Percentiles rank a stretch among this genome's conserved stretches.
Conservation (phyloP, 169 alveolate genomes). For the Babesia bovis region DNA sequence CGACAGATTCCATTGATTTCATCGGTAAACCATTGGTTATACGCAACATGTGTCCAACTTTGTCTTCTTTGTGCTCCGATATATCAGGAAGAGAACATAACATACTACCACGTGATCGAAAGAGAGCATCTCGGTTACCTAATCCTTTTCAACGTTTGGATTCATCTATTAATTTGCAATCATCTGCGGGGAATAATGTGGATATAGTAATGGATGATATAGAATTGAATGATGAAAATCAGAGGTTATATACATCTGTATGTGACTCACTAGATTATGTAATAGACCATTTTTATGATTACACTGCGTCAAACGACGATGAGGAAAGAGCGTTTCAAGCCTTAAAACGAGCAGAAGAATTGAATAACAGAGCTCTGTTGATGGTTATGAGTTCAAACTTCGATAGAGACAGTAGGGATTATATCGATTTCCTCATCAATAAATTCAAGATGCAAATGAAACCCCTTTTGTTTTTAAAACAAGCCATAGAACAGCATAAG, state of each 20-base stretch:
- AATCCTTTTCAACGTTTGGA: constrained; percentile 7
- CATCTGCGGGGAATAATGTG: neutral
- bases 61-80: constrained; percentile 1
- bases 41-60: neutral
- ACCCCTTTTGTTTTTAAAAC: constrained; percentile 31
- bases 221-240: neutral
- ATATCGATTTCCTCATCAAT: constrained; percentile 3
- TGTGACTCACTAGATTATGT: constrained; percentile 1
- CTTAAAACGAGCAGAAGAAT: constrained; percentile 6
- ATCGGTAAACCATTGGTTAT: neutral
- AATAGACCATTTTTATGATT: neutral
- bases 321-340: constrained; percentile 7
- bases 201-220: constrained; percentile 16
- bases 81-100: constrained; percentile 10
- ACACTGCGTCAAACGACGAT: neutral
- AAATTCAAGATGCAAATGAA: constrained; percentile 28
- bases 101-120: neutral
- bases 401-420: neutral
- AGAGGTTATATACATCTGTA: neutral
- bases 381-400: neutral
- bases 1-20: neutral
- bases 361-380: constrained; percentile 9
- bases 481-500: constrained; percentile 16
- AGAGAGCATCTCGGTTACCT: constrained; percentile 7
- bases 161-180: constrained; percentile 2